Conservation (phyloP, 176 grass and related monocot genomes). For the Avena sativa region DNA sequence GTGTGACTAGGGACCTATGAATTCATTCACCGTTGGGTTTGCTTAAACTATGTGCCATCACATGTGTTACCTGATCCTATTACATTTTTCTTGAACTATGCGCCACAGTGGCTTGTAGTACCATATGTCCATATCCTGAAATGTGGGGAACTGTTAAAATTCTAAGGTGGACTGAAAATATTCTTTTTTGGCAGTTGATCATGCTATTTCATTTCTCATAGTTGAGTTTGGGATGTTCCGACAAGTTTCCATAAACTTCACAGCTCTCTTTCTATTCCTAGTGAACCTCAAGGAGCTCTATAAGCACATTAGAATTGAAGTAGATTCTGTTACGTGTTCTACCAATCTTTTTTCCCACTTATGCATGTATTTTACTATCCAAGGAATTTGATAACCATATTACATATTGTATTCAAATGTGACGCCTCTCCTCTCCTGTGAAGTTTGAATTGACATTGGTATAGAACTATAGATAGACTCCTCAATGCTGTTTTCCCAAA, state of each 20-base stretch:
- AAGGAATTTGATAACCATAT: conserved; percentile 17
- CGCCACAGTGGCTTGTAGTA: neutral
- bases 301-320: neutral
- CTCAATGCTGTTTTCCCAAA: conserved; percentile 1
- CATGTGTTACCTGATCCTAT: neutral
- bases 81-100: neutral
- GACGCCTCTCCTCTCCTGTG: neutral
- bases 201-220: neutral
- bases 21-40: neutral
- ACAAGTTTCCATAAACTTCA: conserved; percentile 29
- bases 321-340: conserved; percentile 16
- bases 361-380: neutral
- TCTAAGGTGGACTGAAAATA: neutral
- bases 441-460: neutral
- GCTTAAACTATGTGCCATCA: neutral
- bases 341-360: neutral
- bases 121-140: neutral
- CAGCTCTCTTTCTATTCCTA: neutral
- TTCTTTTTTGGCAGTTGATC: conserved; percentile 8
- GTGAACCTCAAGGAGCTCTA: conserved; percentile 20
- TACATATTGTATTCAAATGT: neutral
- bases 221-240: neutral
- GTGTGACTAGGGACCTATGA: conserved; percentile 1
- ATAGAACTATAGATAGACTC: neutral
- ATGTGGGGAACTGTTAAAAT: neutral